A percentile compares a stretch with the other conserved stretches of the same genome.
phyloP scores from a whole-genome alignment of 164 flowering plant genomes.

The Piper longum region DNA sequence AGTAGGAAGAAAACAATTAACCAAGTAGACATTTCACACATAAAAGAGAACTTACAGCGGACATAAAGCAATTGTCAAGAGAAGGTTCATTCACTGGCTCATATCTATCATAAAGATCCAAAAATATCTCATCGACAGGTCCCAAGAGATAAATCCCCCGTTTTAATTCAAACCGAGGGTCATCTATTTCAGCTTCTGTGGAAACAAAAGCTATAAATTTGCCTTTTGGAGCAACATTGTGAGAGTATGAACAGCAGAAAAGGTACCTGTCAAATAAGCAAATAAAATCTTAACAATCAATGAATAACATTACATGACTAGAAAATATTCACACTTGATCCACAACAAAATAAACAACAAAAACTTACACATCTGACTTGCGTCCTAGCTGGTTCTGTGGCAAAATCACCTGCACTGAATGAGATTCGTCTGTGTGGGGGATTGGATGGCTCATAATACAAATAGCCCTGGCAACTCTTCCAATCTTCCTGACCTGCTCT shows the following conservation, averaged over 20 bases:
- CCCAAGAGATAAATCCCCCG: constrained; percentile 85
- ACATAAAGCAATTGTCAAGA: constrained; percentile 32
- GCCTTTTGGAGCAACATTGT: too few relatives aligned
- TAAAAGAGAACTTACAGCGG: constrained; percentile 4
- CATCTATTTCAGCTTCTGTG: constrained; percentile 81
- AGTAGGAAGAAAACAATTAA: too few relatives aligned
- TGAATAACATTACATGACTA: too few relatives aligned
- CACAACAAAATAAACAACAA: not conserved
- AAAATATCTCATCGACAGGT: constrained; percentile 86
- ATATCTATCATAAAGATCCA: constrained; percentile 72
- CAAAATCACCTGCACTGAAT: constrained; percentile 20
- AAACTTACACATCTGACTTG: constrained; percentile 77
- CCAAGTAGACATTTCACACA: not conserved
- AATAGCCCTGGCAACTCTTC: constrained; percentile 44
- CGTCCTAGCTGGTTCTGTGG: constrained; percentile 91
- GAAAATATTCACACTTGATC: not conserved
- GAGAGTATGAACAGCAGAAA: too few relatives aligned
- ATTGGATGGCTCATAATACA: too few relatives aligned
- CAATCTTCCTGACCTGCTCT: constrained; percentile 78
- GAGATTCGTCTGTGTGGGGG: too few relatives aligned
- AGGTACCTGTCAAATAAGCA: constrained; percentile 40
- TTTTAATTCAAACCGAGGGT: constrained; percentile 68
- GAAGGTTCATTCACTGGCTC: constrained; percentile 83
- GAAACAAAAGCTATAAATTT: constrained; percentile 68
- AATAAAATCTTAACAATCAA: too few relatives aligned